Evolutionary conservation across 768 basidiomycete genomes (phyloP).

Genomic region (Tricholoma furcatifolium): DNA sequence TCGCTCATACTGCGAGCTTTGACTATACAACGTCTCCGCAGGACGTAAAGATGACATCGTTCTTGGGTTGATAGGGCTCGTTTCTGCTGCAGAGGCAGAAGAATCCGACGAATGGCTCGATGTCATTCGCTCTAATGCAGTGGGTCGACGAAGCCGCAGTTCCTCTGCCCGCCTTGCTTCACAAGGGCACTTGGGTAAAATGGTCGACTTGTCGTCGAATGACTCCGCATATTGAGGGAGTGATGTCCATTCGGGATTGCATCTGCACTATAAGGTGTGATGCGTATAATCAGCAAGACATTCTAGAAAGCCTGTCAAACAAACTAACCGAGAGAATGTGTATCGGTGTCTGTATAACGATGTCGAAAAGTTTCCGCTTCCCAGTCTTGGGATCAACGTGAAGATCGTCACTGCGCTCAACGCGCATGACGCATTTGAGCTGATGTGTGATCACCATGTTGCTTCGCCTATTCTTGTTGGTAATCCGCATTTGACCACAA

Average conservation of each 20-base stretch:
- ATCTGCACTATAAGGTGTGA: conserved; percentile 61
- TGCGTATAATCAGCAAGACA: conserved; percentile 1
- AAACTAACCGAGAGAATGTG: conserved; percentile 80
- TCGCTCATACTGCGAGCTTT: conserved; percentile 65
- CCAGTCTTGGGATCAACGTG: conserved; percentile 63
- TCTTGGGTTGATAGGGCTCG: conserved; percentile 29
- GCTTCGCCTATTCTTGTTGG: conserved; percentile 75
- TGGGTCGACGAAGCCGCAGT: conserved; percentile 2
- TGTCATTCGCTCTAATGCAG: conserved; percentile 27
- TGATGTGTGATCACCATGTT: conserved; percentile 75
- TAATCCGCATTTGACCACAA: conserved; percentile 64
- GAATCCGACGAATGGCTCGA: conserved; percentile 37
- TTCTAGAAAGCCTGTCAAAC: neutral
- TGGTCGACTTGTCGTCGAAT: conserved; percentile 33
- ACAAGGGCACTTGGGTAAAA: conserved; percentile 48
- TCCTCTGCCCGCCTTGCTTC: conserved; percentile 21
- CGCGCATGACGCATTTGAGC: conserved; percentile 79
- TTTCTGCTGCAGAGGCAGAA: conserved; percentile 33
- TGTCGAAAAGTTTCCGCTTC: conserved; percentile 81
- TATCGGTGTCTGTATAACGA: conserved; percentile 81
- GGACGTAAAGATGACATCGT: conserved; percentile 29
- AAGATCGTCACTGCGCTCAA: conserved; percentile 76
- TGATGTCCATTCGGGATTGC: conserved; percentile 75
- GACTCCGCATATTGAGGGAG: conserved; percentile 73
- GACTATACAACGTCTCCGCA: conserved; percentile 37